Evolutionary conservation across 2,329 filamentous ascomycete genomes (phyloP), one percentile per base, ranked within the genome.

Genomic region (Helotiales sp.): DNA sequence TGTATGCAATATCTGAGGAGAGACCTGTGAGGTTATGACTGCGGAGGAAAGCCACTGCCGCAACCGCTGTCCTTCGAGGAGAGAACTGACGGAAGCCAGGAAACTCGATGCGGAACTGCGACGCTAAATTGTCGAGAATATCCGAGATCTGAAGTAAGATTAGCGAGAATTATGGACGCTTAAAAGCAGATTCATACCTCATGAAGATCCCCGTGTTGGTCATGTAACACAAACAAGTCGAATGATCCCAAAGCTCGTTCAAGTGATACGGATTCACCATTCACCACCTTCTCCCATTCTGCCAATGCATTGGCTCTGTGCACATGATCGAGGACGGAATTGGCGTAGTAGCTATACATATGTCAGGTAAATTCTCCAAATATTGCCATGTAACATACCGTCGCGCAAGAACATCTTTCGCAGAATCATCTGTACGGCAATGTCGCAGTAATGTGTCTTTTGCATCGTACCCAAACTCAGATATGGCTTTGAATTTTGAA

Each of bases 161-260:
- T 62, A 62, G 37, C n/a, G 10, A 11, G 15, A 26, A 17, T 13
- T 20, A 11, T 43, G 13, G 11, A 6, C 2, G 8, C 13, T 2
- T n/a, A 10, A 20, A 26, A 37, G 17, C 22, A 17, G 22, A 22
- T 17, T 7, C 61, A 37, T 75, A 85, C 90, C 80, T 93, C 88
- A 65, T 91, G 85, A 61, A 95, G 80, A 75, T 96, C 93, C n/a
- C 90, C 89, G 32, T 85, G 83, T 20, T 88, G 85, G 63, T 91
- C 90, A 71, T 91, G 88, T 30, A 95, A 82, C 54, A 97, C 88
- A 79, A 98, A 98, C 79, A 98, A 86, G 78, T 98, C 96, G 77
- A 96, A 97, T 15, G 91, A 91, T 22, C 89, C 91, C 17, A 98
- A 81, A 1, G 91, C 91, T 65, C 86, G 85, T 77, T 97, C 94